These are phyloP conservation scores for Isabelozyma pseudorhagii DNA, from an alignment of 805 yeast genomes.

Conservation along the genomic window DNA sequence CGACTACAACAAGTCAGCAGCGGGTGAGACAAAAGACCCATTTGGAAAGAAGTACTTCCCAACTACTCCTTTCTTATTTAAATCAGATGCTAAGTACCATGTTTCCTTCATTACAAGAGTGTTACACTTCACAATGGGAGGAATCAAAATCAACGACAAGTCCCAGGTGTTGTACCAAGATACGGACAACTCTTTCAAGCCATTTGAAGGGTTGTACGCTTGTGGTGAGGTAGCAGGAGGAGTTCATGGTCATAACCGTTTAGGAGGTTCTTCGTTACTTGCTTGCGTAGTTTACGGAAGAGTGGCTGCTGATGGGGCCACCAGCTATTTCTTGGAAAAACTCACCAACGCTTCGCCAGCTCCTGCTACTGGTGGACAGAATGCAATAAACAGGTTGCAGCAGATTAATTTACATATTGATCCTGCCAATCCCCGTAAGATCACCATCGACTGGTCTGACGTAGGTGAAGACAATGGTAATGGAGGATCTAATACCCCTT, in stretches of 20 bases:
- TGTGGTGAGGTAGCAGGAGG: slow-evolving; percentile 48
- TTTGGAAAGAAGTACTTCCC: slow-evolving; percentile 50
- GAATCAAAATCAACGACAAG: slow-evolving; percentile 51
- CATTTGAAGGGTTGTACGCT: slow-evolving; percentile 38
- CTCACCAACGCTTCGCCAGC: slow-evolving; percentile 17
- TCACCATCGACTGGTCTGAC: slow-evolving; percentile 33
- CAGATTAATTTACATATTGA: slow-evolving; percentile 44
- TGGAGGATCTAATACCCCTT: background rate
- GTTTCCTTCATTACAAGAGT: slow-evolving; percentile 55
- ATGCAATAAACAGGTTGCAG: slow-evolving; percentile 34
- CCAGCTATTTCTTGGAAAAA: slow-evolving; percentile 26
- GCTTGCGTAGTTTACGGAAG: slow-evolving; percentile 46
- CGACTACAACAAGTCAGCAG: slow-evolving; percentile 40
- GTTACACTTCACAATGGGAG: slow-evolving; percentile 71
- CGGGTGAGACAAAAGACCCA: slow-evolving; percentile 37
- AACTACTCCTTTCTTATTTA: slow-evolving; percentile 41
- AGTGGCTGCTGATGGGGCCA: slow-evolving; percentile 41
- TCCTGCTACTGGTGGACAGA: slow-evolving; percentile 6
- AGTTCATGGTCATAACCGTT: slow-evolving; percentile 42
- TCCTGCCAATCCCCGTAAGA: slow-evolving; percentile 29
- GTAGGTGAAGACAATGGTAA: slow-evolving; percentile 1
- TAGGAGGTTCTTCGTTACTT: slow-evolving; percentile 42
- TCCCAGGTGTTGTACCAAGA: slow-evolving; percentile 40
- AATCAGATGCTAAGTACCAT: slow-evolving; percentile 36
- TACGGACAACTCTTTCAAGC: slow-evolving; percentile 15